phyloP scores from a whole-genome alignment of 2,329 filamentous ascomycete genomes.

The Plectosphaerella cucumerina region DNA sequence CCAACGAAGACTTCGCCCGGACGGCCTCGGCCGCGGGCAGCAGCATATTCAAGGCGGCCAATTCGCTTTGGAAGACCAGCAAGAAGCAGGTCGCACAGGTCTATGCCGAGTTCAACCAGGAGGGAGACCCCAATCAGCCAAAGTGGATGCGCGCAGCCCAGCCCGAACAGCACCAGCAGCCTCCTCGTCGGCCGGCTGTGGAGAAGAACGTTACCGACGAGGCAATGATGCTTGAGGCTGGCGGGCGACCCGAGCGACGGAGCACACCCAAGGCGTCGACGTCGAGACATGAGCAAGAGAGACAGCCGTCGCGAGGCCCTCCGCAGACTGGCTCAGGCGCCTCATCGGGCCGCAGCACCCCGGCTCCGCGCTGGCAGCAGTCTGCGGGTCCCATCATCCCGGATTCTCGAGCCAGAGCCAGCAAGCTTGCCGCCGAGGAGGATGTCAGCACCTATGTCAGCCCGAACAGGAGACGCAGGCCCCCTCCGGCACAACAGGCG shows the following conservation, averaged over 20 bases:
- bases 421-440: slow-evolving; percentile 70
- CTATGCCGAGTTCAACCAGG: slow-evolving; percentile 76
- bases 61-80: slow-evolving; percentile 90
- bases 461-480: slow-evolving; percentile 73
- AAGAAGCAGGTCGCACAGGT: slow-evolving; percentile 92
- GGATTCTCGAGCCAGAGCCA: slow-evolving; percentile 60
- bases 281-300: slow-evolving; percentile 22
- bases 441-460: slow-evolving; percentile 83
- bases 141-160: slow-evolving; percentile 90
- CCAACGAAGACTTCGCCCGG: slow-evolving; percentile 71
- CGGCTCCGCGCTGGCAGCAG: slow-evolving; percentile 55
- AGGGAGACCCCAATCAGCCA: slow-evolving; percentile 72
- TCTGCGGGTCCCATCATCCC: slow-evolving; percentile 27
- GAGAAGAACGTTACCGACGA: slow-evolving; percentile 57
- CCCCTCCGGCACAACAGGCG: slow-evolving; percentile 43
- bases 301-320: slow-evolving; percentile 31
- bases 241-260: slow-evolving; percentile 48
- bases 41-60: slow-evolving; percentile 87
- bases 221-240: slow-evolving; percentile 74
- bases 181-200: neutral
- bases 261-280: slow-evolving; percentile 21
- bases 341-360: slow-evolving; percentile 35
- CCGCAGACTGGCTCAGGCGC: slow-evolving; percentile 43
- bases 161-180: slow-evolving; percentile 32
- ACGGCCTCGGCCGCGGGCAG: slow-evolving; percentile 78